These are phyloP conservation scores for Lactarius quietus DNA, from an alignment of 768 basidiomycete genomes.

Conservation along the genomic window DNA sequence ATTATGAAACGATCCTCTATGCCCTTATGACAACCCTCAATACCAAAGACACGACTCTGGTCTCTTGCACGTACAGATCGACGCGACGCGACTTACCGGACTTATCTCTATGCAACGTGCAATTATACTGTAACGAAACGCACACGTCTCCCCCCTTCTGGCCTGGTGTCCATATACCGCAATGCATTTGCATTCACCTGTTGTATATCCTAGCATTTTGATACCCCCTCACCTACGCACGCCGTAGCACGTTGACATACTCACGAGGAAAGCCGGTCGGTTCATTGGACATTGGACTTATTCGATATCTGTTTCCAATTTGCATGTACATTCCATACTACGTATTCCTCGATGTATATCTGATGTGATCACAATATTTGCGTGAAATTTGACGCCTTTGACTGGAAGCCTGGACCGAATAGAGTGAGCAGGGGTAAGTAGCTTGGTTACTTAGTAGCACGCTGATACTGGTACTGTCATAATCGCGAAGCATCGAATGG, in stretches of 20 bases:
- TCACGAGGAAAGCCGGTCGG: constrained; percentile 14
- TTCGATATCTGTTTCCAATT: constrained; percentile 13
- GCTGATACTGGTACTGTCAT: background rate
- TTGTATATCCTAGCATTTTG: constrained; percentile 20
- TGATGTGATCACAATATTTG: constrained; percentile 2
- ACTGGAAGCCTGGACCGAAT: background rate
- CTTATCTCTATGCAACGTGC: constrained; percentile 14
- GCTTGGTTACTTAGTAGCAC: background rate
- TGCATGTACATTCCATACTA: constrained; percentile 17
- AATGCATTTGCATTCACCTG: constrained; percentile 11
- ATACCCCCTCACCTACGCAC: constrained; percentile 14
- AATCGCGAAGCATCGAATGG: background rate
- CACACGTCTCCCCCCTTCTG: background rate
- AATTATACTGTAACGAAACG: constrained; percentile 19
- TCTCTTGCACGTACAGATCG: background rate
- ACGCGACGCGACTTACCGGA: constrained; percentile 2
- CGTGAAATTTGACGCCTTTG: background rate
- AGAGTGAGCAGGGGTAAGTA: background rate
- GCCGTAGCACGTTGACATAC: constrained; percentile 16
- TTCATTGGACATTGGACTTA: constrained; percentile 5
- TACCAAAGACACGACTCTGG: background rate
- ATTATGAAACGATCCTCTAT: constrained; percentile 21
- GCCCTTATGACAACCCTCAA: constrained; percentile 16
- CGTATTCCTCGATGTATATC: constrained; percentile 6
- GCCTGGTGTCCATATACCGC: constrained; percentile 18